Conservation (phyloP, 306 rosid genomes). For the Pueraria montana region DNA sequence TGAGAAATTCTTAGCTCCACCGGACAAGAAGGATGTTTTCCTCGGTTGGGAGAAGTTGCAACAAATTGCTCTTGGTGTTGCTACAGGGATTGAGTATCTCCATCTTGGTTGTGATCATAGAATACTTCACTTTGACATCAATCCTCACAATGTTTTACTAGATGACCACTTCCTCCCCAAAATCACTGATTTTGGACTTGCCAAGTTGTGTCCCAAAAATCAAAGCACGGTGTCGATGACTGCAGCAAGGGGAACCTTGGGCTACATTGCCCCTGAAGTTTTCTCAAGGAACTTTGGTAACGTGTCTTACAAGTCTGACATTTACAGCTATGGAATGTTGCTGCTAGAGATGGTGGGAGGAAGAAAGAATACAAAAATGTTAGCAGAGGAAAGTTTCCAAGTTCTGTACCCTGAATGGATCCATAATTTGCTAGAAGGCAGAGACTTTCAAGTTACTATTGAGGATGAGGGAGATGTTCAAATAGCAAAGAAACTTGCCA, state of each 20-base stretch:
- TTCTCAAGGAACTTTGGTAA: conserved; percentile 11
- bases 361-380: conserved; percentile 32
- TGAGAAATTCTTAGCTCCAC: conserved; percentile 32
- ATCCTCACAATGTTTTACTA: background rate
- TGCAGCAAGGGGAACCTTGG: conserved; percentile 15
- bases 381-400: background rate
- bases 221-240: conserved; percentile 49
- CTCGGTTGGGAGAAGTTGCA: conserved; percentile 42
- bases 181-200: conserved; percentile 41
- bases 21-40: background rate
- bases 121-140: conserved; percentile 57
- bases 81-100: conserved; percentile 58
- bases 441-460: background rate
- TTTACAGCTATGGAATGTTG: conserved; percentile 18
- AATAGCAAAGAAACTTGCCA: conserved; percentile 35
- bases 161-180: conserved; percentile 48
- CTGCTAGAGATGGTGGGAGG: conserved; percentile 29
- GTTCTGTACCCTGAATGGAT: conserved; percentile 53
- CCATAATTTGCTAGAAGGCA: conserved; percentile 41
- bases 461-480: conserved; percentile 29
- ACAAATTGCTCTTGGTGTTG: conserved; percentile 40
- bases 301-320: conserved; percentile 12
- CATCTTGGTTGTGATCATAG: conserved; percentile 54
- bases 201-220: too few species aligned
- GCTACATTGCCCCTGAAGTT: conserved; percentile 14